Base-by-base conservation (phyloP, 1,284 basidiomycete species). In the Inonotus hispidus region DNA sequence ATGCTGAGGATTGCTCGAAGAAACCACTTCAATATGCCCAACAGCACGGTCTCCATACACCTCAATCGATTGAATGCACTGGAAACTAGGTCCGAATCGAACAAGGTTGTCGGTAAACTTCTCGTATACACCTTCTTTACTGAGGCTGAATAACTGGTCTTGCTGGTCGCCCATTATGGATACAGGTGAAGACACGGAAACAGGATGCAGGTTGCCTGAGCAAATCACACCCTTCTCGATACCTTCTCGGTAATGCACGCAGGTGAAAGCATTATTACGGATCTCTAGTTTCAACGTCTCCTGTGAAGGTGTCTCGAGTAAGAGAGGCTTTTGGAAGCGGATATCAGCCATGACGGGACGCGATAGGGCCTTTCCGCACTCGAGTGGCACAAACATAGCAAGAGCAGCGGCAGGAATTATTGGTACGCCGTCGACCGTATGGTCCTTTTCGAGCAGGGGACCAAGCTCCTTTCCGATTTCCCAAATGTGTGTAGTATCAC, bases 351-450 rank as follows among this genome's bases (percentile, higher is more conserved):
- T 16, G 27, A 46, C 50, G 13, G 53, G 29, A 16, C 16, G 27
- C 13, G 45, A 47, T 8, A 41, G 53, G 21, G 46, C 46, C 37
- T 56, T 59, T 32, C 53, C 41, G 27, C 37, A 47, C 29, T 62
- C 60, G 13, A 66, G 65, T 41, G 71, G 69, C 39, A 72, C 69
- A 54, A 71, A 70, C 53, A 71, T 70, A 1, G 71, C 69, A 66
- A 73, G 71, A 11, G 71, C 72, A 13, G 72, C 71, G n/a, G 69
- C 73, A 46, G 73, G 73, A 60, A 74, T 64, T 25, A 74, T 71
- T 32, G 69, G 67, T 13, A 69, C 67, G 25, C 70, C 70, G 38
- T 74, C 69, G 14, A 74, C 71, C 2, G 68, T 69, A 63, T 75
- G 73, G 54, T 73, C 70, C 27, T 73, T 66, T 64, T 53, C 19